These are phyloP conservation scores for Gossypium raimondii DNA, from an alignment of 345 rosid species.

Conservation along the genomic window DNA sequence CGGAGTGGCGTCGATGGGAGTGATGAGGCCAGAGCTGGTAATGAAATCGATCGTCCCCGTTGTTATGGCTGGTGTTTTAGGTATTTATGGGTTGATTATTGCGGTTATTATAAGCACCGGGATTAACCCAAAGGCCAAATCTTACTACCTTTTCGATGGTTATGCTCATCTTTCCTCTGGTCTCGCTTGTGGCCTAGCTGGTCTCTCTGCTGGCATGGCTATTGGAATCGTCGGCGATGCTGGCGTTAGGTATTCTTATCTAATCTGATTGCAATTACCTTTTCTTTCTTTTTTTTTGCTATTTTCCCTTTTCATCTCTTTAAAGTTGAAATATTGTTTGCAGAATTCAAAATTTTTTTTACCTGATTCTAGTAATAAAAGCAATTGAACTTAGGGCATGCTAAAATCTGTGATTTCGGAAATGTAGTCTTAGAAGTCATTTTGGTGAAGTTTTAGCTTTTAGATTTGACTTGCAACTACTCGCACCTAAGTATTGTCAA, in stretches of 20 bases:
- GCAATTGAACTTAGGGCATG: not conserved
- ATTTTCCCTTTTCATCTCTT: not conserved
- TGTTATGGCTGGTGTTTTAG: slow-evolving; percentile 85
- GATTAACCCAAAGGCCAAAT: slow-evolving; percentile 74
- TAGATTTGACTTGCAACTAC: not conserved
- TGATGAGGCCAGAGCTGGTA: slow-evolving; percentile 85
- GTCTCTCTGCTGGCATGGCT: slow-evolving; percentile 59
- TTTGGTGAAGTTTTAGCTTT: not conserved
- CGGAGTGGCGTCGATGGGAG: slow-evolving; percentile 85
- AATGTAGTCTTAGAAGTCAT: not conserved
- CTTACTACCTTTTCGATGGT: slow-evolving; percentile 73
- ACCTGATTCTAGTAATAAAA: not conserved
- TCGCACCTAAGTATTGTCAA: not conserved
- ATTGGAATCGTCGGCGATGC: slow-evolving; percentile 61
- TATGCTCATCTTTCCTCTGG: slow-evolving; percentile 74
- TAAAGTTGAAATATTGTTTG: not conserved
- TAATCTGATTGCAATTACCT: not conserved
- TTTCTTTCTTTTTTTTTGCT: not conserved
- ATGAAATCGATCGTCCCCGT: slow-evolving; percentile 86
- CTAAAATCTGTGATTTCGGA: not conserved
- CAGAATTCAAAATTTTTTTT: not conserved
- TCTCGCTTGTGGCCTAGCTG: slow-evolving; percentile 57
- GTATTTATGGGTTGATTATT: slow-evolving; percentile 77
- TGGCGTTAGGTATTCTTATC: slow-evolving; percentile 42
- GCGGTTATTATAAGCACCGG: slow-evolving; percentile 85